Evolutionary conservation across 75 land plant species (phyloP).

Genomic region (Isoetes taiwanensis): DNA sequence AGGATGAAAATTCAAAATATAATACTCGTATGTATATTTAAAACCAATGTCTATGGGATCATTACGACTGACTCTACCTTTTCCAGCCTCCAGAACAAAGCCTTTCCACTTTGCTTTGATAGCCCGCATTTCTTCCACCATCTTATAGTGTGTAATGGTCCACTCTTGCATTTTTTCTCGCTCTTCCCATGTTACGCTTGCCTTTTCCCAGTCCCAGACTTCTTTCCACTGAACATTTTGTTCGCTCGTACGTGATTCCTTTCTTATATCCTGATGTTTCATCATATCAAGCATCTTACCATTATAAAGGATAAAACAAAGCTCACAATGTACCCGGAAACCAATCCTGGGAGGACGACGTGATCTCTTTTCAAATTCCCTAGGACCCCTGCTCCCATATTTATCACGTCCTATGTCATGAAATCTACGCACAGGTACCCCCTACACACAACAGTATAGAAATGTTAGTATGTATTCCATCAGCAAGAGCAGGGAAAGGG

Average conservation of each 20-base stretch:
- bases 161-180: constrained; percentile 33
- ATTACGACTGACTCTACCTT: too few species aligned
- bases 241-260: constrained; percentile 8
- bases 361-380: constrained; percentile 19
- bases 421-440: constrained; percentile 19
- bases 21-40: too few species aligned
- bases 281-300: background rate
- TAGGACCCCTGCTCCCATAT: constrained; percentile 20
- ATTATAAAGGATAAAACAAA: background rate
- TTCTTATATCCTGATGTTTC: constrained; percentile 10
- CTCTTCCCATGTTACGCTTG: constrained; percentile 29
- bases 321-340: constrained; percentile 9
- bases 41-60: too few species aligned
- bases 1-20: too few species aligned
- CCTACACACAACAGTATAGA: constrained; percentile 9
- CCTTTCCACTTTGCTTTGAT: too few species aligned
- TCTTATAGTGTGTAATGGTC: constrained; percentile 11
- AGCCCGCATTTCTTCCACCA: too few species aligned
- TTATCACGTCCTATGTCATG: constrained; percentile 29
- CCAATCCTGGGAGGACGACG: constrained; percentile 23
- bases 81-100: too few species aligned
- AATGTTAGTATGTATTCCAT: background rate
- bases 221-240: constrained; percentile 16
- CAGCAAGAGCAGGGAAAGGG: background rate
- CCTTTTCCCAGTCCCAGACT: constrained; percentile 38